These are phyloP conservation scores for Elsinoe perseae DNA, from an alignment of 2,329 filamentous ascomycete genomes.

Conservation along the genomic window DNA sequence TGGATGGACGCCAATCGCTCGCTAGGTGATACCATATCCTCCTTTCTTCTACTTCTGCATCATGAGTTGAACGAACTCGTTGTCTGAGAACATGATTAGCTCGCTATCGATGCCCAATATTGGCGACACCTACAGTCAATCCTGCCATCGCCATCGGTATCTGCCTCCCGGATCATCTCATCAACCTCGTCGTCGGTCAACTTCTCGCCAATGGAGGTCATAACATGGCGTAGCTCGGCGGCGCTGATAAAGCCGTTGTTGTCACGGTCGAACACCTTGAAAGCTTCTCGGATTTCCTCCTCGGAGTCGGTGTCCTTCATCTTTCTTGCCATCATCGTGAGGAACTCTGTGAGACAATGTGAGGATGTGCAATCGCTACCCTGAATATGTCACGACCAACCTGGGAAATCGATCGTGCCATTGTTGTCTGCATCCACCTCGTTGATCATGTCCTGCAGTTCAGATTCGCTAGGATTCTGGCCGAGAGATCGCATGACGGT, in stretches of 20 bases:
- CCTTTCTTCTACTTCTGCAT: conserved; percentile 43
- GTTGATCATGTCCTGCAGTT: conserved; percentile 60
- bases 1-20: conserved; percentile 8
- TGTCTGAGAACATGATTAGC: conserved; percentile 34
- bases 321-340: conserved; percentile 58
- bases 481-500: conserved; percentile 57
- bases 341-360: conserved; percentile 45
- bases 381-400: conserved; percentile 28
- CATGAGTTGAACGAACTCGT: conserved; percentile 51
- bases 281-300: conserved; percentile 57
- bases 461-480: conserved; percentile 54
- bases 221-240: conserved; percentile 54
- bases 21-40: not conserved
- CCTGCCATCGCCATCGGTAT: conserved; percentile 55
- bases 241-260: conserved; percentile 58
- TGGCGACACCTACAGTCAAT: conserved; percentile 51
- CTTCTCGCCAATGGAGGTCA: conserved; percentile 58
- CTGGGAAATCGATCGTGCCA: conserved; percentile 58
- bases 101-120: not conserved
- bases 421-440: conserved; percentile 59
- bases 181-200: conserved; percentile 57
- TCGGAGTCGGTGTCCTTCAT: conserved; percentile 56
- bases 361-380: not conserved
- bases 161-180: conserved; percentile 58
- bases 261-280: conserved; percentile 60